A percentile compares a stretch with the other conserved stretches of the same genome.
These are phyloP conservation scores for Cladophialophora carrionii DNA, from an alignment of 2,329 filamentous ascomycete genomes.

Conservation along the genomic window DNA sequence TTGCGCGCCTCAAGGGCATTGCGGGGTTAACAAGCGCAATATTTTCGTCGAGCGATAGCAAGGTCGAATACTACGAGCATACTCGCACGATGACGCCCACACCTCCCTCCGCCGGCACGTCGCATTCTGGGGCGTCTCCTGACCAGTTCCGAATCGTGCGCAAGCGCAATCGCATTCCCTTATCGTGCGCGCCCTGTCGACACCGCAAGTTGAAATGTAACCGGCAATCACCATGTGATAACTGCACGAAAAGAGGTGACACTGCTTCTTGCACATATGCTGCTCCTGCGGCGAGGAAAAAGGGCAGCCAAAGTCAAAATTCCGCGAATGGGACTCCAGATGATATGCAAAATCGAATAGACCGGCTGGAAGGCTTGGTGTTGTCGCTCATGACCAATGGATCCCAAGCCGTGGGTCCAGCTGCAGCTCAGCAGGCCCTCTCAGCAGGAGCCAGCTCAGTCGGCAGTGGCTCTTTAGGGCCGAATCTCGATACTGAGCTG, in stretches of 20 bases:
- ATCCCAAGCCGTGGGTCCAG: constrained; percentile 61
- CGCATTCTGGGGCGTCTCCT: constrained; percentile 71
- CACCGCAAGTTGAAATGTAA: constrained; percentile 97
- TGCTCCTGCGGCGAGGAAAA: constrained; percentile 70
- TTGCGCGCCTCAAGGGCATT: not conserved
- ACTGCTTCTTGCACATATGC: constrained; percentile 84
- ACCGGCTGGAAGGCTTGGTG: constrained; percentile 88
- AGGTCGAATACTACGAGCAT: not conserved
- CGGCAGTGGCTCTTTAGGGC: constrained; percentile 47
- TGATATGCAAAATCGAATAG: constrained; percentile 98
- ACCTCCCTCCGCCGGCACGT: constrained; percentile 76
- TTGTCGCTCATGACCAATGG: constrained; percentile 92
- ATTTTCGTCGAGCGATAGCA: constrained; percentile 6
- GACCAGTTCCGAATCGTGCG: constrained; percentile 88
- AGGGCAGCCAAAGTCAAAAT: constrained; percentile 61
- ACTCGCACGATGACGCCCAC: constrained; percentile 67
- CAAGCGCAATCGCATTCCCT: constrained; percentile 86
- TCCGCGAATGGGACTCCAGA: constrained; percentile 66
- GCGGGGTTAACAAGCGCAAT: constrained; percentile 12
- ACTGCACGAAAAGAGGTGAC: constrained; percentile 87
- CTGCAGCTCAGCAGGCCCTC: constrained; percentile 59
- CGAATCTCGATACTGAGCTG: constrained; percentile 43
- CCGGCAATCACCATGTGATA: constrained; percentile 85
- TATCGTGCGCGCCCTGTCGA: constrained; percentile 89
- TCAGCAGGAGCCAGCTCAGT: constrained; percentile 46